phyloP scores from a whole-genome alignment of 495 filamentous ascomycete genomes.

The Annulohypoxylon nitens region DNA sequence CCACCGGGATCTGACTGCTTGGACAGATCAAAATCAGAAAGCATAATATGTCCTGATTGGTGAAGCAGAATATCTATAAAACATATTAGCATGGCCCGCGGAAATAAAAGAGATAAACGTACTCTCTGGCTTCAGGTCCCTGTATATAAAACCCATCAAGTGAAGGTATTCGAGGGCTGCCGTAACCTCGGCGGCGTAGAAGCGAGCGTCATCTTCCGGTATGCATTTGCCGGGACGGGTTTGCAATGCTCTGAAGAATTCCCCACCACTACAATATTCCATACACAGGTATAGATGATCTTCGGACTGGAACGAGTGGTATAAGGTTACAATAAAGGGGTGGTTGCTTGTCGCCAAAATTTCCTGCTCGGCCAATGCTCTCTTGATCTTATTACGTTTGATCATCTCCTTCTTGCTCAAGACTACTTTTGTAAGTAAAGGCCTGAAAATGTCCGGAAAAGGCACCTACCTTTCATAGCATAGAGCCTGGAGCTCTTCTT shows the following conservation, averaged over 20 bases:
- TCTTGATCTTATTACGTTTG: slow-evolving; percentile 99
- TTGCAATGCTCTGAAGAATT: slow-evolving; percentile 97
- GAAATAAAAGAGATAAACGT: slow-evolving; percentile 53
- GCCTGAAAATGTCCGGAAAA: background rate
- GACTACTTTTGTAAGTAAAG: slow-evolving; percentile 71
- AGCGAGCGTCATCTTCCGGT: slow-evolving; percentile 94
- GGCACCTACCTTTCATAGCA: slow-evolving; percentile 91
- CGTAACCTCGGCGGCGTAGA: slow-evolving; percentile 98
- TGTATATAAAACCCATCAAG: slow-evolving; percentile 99
- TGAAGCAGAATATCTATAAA: slow-evolving; percentile 93
- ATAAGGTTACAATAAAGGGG: slow-evolving; percentile 97
- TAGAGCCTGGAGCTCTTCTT: slow-evolving; percentile 96
- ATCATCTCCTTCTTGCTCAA: slow-evolving; percentile 99
- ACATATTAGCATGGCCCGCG: slow-evolving; percentile 25
- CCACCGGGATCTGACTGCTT: slow-evolving; percentile 98
- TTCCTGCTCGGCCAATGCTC: slow-evolving; percentile 96
- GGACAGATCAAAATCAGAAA: slow-evolving; percentile 98
- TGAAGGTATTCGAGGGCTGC: slow-evolving; percentile 97
- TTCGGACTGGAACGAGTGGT: slow-evolving; percentile 98
- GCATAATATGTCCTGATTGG: slow-evolving; percentile 99
- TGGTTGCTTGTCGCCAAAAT: slow-evolving; percentile 98
- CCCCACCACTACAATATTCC: slow-evolving; percentile 99
- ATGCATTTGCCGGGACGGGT: slow-evolving; percentile 97
- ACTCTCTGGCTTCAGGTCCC: slow-evolving; percentile 98
- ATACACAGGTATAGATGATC: slow-evolving; percentile 98